Conservation (phyloP, 306 rosid species). For the Lablab purpureus region DNA sequence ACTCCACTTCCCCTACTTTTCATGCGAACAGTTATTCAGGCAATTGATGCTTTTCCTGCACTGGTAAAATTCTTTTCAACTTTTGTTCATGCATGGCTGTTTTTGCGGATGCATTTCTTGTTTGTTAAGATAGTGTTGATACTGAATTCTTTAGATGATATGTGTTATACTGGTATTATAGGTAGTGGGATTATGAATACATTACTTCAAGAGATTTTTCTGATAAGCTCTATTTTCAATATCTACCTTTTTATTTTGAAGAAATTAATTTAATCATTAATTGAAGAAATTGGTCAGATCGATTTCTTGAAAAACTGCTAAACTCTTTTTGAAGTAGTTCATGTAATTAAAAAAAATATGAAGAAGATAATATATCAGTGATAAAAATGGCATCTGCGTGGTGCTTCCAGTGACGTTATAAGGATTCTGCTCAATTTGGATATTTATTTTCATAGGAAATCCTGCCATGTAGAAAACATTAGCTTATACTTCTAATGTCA, state of each 20-base stretch:
- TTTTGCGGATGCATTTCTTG: conserved; percentile 28
- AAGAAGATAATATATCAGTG: neutral
- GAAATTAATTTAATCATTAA: conserved; percentile 15
- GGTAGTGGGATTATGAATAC: conserved; percentile 27
- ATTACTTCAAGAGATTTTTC: conserved; percentile 17
- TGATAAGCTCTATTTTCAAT: conserved; percentile 1
- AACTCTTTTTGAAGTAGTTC: conserved; percentile 20
- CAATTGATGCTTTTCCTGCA: conserved; percentile 95
- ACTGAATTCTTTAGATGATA: conserved; percentile 25
- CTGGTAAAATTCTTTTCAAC: conserved; percentile 61
- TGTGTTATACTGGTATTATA: neutral
- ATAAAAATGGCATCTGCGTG: neutral
- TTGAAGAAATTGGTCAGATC: neutral
- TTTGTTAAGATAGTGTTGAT: conserved; percentile 20
- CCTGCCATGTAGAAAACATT: conserved; percentile 33
- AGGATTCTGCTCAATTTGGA: conserved; percentile 21
- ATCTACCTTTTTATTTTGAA: conserved; percentile 11
- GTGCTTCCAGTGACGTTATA: neutral
- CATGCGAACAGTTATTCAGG: conserved; percentile 99
- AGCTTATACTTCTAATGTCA: conserved; percentile 13
- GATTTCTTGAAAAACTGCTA: neutral
- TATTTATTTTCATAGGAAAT: neutral
- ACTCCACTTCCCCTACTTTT: conserved; percentile 96
- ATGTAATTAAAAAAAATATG: neutral
- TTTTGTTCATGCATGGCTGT: conserved; percentile 17